Evolutionary conservation across 257 asterid species (phyloP).

Genomic region (Primulina tabacum): DNA sequence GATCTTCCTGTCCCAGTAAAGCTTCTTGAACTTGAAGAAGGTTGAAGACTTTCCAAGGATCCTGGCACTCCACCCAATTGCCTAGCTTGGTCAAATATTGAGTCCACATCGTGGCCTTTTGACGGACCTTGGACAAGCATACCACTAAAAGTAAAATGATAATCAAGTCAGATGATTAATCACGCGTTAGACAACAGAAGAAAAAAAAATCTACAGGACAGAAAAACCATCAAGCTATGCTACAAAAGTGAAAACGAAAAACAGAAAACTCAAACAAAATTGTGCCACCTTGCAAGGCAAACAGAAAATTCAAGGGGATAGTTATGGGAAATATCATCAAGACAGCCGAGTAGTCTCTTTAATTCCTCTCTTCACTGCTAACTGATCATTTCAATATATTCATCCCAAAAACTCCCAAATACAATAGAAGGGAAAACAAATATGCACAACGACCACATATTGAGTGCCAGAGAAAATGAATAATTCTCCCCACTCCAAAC

Average conservation of each 20-base stretch:
- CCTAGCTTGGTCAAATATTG: constrained; percentile 60
- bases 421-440: background rate
- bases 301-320: background rate
- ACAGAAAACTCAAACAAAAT: background rate
- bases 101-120: constrained; percentile 48
- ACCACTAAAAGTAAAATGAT: constrained; percentile 53
- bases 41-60: constrained; percentile 51
- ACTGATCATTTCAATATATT: background rate
- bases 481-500: background rate
- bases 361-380: background rate
- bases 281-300: background rate
- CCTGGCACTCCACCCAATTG: constrained; percentile 73
- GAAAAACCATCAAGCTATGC: background rate
- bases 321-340: background rate
- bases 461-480: background rate
- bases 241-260: too few relatives aligned
- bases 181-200: background rate
- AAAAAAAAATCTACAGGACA: background rate
- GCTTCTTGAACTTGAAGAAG: constrained; percentile 76
- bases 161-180: constrained; percentile 13
- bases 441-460: background rate
- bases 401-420: background rate
- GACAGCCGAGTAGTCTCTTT: background rate
- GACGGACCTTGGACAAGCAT: constrained; percentile 74
- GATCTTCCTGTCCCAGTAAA: constrained; percentile 83